A percentile compares a stretch with the other conserved stretches of the same genome.
These are phyloP conservation scores for Coniochaeta hoffmannii DNA, from an alignment of 2,329 filamentous ascomycete species.

Conservation along the genomic window DNA sequence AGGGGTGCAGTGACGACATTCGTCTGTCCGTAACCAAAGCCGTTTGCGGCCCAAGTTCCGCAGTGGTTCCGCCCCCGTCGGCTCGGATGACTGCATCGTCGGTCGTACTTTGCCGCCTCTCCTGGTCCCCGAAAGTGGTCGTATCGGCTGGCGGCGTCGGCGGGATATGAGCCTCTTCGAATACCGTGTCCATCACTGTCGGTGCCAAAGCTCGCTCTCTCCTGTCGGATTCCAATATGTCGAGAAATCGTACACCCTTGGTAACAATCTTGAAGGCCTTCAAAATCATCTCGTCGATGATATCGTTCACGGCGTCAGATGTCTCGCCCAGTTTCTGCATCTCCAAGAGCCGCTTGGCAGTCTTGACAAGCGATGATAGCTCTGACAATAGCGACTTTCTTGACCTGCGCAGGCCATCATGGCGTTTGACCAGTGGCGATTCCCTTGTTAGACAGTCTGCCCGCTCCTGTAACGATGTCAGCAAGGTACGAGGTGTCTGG, in stretches of 20 bases:
- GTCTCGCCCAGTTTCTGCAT: conserved; percentile 45
- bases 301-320: conserved; percentile 57
- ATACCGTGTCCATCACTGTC: conserved; percentile 52
- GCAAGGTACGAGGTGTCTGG: conserved; percentile 1
- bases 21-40: conserved; percentile 32
- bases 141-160: conserved; percentile 58
- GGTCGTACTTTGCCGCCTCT: conserved; percentile 13
- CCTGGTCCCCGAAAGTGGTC: conserved; percentile 35
- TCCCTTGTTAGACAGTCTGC: conserved; percentile 84
- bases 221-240: conserved; percentile 66
- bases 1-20: conserved; percentile 36
- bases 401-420: conserved; percentile 68
- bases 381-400: conserved; percentile 86
- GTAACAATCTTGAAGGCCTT: conserved; percentile 94
- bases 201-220: conserved; percentile 42
- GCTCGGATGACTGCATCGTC: conserved; percentile 33
- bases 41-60: conserved; percentile 26
- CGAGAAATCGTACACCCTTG: conserved; percentile 81
- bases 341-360: conserved; percentile 78
- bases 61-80: conserved; percentile 22
- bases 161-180: conserved; percentile 50
- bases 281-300: conserved; percentile 87
- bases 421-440: conserved; percentile 63
- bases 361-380: conserved; percentile 81
- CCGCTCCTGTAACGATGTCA: conserved; percentile 56